Evolutionary conservation across 2,329 filamentous ascomycete species (phyloP).

Genomic region (Fusarium ambrosium): DNA sequence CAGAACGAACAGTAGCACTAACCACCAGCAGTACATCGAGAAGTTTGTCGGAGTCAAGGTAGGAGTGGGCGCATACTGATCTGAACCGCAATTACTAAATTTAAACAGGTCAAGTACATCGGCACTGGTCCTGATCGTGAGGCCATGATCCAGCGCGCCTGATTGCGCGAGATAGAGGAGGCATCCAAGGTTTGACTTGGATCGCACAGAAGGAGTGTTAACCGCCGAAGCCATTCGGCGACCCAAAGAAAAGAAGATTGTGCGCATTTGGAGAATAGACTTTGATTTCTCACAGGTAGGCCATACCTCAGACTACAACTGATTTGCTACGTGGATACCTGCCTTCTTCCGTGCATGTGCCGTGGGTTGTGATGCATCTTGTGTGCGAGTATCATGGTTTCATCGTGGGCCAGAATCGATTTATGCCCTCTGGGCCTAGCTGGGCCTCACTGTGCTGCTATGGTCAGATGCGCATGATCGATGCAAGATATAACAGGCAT

Average conservation of each 20-base stretch:
- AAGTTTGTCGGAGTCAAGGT: not conserved
- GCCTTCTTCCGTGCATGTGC: no score
- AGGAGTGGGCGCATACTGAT: slow-evolving; percentile 21
- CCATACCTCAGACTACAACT: slow-evolving; percentile 27
- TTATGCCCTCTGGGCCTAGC: no score
- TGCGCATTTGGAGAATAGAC: slow-evolving; percentile 29
- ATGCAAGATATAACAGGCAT: no score
- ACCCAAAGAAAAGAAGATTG: slow-evolving; percentile 14
- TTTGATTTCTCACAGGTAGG: slow-evolving; percentile 19
- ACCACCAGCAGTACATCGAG: not conserved
- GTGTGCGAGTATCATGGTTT: no score
- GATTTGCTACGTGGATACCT: not conserved
- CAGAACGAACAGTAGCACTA: not conserved
- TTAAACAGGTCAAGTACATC: slow-evolving; percentile 67
- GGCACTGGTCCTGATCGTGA: slow-evolving; percentile 76
- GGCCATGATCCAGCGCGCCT: slow-evolving; percentile 67
- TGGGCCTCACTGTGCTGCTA: no score
- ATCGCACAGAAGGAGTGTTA: not conserved
- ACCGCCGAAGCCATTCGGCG: slow-evolving; percentile 23
- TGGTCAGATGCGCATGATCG: no score
- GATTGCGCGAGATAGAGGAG: slow-evolving; percentile 22
- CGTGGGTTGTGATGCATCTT: no score
- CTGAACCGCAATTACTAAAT: slow-evolving; percentile 34
- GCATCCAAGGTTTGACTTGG: slow-evolving; percentile 17
- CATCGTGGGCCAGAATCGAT: no score